Evolutionary conservation across 1,284 basidiomycete genomes (phyloP).

Genomic region (Boletus holoroseus): DNA sequence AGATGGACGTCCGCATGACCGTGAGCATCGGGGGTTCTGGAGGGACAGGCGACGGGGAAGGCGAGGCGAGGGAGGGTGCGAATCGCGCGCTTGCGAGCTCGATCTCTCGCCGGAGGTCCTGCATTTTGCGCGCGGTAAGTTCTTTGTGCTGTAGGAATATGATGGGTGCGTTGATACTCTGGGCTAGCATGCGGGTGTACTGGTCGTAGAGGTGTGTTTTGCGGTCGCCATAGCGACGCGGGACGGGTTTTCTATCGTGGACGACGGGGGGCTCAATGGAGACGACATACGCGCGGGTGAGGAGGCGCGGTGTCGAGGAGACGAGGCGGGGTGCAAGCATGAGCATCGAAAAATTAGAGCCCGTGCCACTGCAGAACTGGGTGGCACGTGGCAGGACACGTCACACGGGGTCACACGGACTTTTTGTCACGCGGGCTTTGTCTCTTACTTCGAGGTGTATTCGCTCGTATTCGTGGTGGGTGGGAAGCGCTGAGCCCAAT

Average conservation of each 20-base stretch:
- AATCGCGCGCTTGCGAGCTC: constrained; percentile 46
- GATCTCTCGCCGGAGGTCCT: constrained; percentile 62
- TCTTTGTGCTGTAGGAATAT: constrained; percentile 68
- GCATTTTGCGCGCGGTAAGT: constrained; percentile 58
- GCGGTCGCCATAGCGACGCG: constrained; percentile 63
- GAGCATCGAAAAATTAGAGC: neutral
- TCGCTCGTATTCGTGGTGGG: constrained; percentile 20
- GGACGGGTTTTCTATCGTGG: constrained; percentile 47
- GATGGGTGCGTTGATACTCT: constrained; percentile 51
- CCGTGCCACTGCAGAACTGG: neutral
- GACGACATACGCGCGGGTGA: constrained; percentile 47
- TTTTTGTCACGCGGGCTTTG: constrained; percentile 26
- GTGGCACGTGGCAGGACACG: constrained; percentile 12
- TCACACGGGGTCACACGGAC: constrained; percentile 22
- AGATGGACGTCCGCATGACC: constrained; percentile 63
- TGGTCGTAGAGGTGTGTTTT: constrained; percentile 73
- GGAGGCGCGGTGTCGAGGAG: constrained; percentile 14
- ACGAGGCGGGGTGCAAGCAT: constrained; percentile 10
- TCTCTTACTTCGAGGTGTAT: constrained; percentile 25
- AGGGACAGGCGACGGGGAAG: constrained; percentile 34
- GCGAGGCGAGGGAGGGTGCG: constrained; percentile 40
- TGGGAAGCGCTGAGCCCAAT: constrained; percentile 24
- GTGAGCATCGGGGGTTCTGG: constrained; percentile 49
- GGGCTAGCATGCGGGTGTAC: constrained; percentile 60
- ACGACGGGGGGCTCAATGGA: constrained; percentile 51